Percentiles rank a stretch among this genome's conserved stretches.
phyloP scores from a whole-genome alignment of 345 rosid species.

The Euphorbia pulcherrima region DNA sequence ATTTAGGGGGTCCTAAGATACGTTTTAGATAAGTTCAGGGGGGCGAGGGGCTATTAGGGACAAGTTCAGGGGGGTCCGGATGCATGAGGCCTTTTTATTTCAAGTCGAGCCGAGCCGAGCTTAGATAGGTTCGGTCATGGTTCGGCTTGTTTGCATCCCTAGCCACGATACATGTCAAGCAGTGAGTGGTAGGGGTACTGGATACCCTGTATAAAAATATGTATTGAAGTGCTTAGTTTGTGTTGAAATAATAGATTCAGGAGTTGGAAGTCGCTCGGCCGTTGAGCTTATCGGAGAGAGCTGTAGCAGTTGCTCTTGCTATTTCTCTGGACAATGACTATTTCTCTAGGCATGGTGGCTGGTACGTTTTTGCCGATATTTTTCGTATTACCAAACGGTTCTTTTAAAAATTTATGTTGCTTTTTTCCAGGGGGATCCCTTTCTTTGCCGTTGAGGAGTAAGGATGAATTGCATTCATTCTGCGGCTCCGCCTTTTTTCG shows the following conservation, averaged over 20 bases:
- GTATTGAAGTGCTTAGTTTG: conserved; percentile 3
- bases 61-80: too few species aligned
- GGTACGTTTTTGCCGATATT: conserved; percentile 32
- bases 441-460: conserved; percentile 50
- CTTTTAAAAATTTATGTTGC: conserved; percentile 8
- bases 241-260: conserved; percentile 43
- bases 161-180: too few species aligned
- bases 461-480: background rate
- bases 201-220: too few species aligned
- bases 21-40: too few species aligned
- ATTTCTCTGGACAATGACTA: conserved; percentile 92
- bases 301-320: conserved; percentile 77
- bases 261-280: conserved; percentile 72
- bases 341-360: conserved; percentile 91
- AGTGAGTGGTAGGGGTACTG: too few species aligned
- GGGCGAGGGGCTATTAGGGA: too few species aligned
- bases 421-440: conserved; percentile 55
- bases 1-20: too few species aligned
- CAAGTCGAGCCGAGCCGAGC: too few species aligned
- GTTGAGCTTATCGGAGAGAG: conserved; percentile 74
- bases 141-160: too few species aligned
- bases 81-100: too few species aligned
- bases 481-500: too few species aligned
- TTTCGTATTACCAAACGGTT: background rate
- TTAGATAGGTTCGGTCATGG: too few species aligned